A percentile compares a stretch with the other conserved stretches of the same genome.
Evolutionary conservation across 352 stramenopile genomes (phyloP).

Genomic region (Pythium vanterpoolii): DNA sequence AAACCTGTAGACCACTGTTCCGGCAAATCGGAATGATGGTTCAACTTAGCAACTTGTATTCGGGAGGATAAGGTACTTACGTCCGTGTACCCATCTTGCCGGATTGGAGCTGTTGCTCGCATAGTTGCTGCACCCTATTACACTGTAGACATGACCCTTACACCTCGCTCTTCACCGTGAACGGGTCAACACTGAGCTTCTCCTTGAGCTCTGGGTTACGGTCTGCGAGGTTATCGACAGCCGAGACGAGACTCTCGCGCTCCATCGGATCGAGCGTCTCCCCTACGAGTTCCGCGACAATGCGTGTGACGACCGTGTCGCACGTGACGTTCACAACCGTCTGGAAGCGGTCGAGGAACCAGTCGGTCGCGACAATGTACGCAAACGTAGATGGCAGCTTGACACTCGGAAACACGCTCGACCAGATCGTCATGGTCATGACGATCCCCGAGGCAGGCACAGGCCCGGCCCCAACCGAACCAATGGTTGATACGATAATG

Average conservation of each 20-base stretch:
- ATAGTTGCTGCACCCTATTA: background rate
- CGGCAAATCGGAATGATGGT: no score
- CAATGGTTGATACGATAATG: constrained; percentile 28
- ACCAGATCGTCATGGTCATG: constrained; percentile 44
- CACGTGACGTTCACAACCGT: constrained; percentile 58
- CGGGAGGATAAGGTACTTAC: no score
- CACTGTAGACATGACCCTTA: background rate
- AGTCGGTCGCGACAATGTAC: constrained; percentile 61
- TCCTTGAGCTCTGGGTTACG: constrained; percentile 24
- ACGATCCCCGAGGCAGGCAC: constrained; percentile 31
- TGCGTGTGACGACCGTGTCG: constrained; percentile 56
- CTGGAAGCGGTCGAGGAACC: constrained; percentile 56
- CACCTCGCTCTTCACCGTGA: constrained; percentile 6
- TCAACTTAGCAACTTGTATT: no score
- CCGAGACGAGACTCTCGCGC: constrained; percentile 21
- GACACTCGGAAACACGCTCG: constrained; percentile 30
- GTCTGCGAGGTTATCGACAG: constrained; percentile 10
- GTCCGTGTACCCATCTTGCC: no score
- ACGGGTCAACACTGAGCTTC: constrained; percentile 17
- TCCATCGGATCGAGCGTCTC: constrained; percentile 22
- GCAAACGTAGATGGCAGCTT: constrained; percentile 43
- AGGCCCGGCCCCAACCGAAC: constrained; percentile 26
- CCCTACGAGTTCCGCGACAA: constrained; percentile 40
- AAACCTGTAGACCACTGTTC: no score
- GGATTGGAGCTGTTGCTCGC: background rate